Percentiles rank a stretch among this genome's conserved stretches.
Evolutionary conservation across 2,329 filamentous ascomycete genomes (phyloP).

Genomic region (Aureobasidium namibiae): DNA sequence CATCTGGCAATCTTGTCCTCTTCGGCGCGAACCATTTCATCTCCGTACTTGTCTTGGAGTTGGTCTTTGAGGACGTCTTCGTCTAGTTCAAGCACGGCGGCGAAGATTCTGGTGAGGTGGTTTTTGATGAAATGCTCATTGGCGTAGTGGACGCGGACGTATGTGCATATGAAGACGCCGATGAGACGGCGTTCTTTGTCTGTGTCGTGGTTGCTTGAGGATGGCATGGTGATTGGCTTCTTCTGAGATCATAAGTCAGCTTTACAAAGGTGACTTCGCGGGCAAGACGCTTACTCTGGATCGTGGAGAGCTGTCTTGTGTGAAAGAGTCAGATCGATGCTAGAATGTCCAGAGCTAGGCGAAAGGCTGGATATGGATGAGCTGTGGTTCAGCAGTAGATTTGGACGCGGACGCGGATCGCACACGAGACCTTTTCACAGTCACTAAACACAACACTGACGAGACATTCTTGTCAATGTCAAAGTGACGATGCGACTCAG

Average conservation of each 20-base stretch:
- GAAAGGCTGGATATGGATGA: neutral
- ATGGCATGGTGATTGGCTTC: neutral
- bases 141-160: neutral
- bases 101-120: neutral
- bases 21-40: neutral
- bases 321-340: neutral
- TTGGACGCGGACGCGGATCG: too few relatives aligned
- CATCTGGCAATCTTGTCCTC: neutral
- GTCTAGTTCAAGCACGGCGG: neutral
- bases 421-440: too few relatives aligned
- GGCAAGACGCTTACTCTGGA: neutral
- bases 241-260: neutral
- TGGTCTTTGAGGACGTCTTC: neutral
- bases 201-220: slow-evolving; percentile 7
- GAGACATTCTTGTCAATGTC: too few relatives aligned
- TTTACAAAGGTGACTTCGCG: neutral
- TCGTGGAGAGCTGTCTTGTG: neutral
- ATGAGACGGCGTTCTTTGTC: neutral
- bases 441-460: too few relatives aligned
- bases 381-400: neutral
- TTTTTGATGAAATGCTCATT: neutral
- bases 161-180: neutral
- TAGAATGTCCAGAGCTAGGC: neutral
- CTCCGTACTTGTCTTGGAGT: neutral
- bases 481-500: too few relatives aligned